Conservation (phyloP, 106 monocot species). For the Vanilla planifolia region DNA sequence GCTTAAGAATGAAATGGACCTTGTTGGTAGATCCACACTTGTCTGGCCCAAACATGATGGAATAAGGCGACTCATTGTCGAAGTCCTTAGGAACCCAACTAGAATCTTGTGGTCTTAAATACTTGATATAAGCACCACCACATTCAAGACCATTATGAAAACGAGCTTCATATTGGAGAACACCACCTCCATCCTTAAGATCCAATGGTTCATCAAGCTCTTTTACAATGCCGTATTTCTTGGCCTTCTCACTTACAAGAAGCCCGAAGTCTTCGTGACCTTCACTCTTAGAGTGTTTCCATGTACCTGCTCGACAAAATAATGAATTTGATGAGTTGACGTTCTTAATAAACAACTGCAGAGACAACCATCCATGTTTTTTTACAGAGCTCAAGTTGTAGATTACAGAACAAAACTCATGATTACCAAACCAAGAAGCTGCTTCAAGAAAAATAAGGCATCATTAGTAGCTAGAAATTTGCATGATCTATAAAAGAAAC, state of each 20-base stretch:
- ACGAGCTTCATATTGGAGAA: slow-evolving; percentile 68
- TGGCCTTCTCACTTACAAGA: slow-evolving; percentile 72
- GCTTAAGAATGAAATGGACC: slow-evolving; percentile 60
- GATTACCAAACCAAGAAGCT: too few species aligned
- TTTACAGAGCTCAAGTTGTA: too few species aligned
- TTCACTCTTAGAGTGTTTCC: slow-evolving; percentile 83
- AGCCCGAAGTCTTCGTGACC: slow-evolving; percentile 82
- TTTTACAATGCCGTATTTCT: slow-evolving; percentile 76
- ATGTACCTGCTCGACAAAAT: slow-evolving; percentile 38
- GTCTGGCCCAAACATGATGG: slow-evolving; percentile 89
- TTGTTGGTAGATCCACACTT: slow-evolving; percentile 63
- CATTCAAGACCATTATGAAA: slow-evolving; percentile 87
- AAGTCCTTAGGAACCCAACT: slow-evolving; percentile 72
- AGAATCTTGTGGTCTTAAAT: slow-evolving; percentile 60
- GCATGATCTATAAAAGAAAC: too few species aligned
- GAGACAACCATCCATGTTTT: too few species aligned
- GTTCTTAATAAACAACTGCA: too few species aligned
- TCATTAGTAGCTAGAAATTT: too few species aligned
- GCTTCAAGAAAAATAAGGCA: too few species aligned
- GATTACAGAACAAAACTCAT: too few species aligned
- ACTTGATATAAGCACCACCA: slow-evolving; percentile 83
- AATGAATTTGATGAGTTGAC: background rate
- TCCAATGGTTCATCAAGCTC: slow-evolving; percentile 41
- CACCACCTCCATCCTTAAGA: slow-evolving; percentile 48
- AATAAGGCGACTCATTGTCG: slow-evolving; percentile 72